Evolutionary conservation across 345 rosid genomes (phyloP), one percentile per base, ranked within the genome.

Genomic region (Populus ilicifolia): DNA sequence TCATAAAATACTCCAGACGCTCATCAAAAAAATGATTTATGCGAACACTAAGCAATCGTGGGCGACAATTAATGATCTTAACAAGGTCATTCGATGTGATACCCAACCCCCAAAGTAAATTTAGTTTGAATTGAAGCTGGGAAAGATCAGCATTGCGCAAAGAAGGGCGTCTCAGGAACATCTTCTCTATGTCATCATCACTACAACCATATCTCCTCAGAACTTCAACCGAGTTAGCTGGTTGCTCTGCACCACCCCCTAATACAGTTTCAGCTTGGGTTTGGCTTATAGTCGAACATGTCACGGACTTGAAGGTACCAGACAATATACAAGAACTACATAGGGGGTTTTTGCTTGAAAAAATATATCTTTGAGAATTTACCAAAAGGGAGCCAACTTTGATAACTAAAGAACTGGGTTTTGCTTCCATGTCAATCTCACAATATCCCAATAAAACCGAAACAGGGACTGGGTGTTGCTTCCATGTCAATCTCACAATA

Each of bases 41-140:
- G n/a, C 90, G 86, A 78, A 73, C 69, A 67, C 93, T 83, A 61
- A 94, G 89, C 76, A 94, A 88, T 52, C 92, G 86, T 1, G 98
- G 97, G 72, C 97, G 97, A 70, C 93, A 86, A 78, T 84, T 83
- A 48, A 92, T 75, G 43, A 94, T 90, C 87, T 89, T 92, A 54
- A 92, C 96, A 74, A 94, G 94, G 79, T 94, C 97, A 4, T 89
- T 44, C 0, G 91, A 79, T 3, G 82, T 77, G n/a, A 92, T 76
- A 10, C 98, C 98, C 61, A 94, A 29, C 67, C 79, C 75, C 41
- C 84, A 77, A 39, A 92, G 91, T 66, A 90, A 72, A 59, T 71
- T 71, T 68, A 94, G 87, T 72, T 92, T 92, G 62, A 84, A 84
- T 27, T 84, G 88, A n/a, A 94, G 91, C 18, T 61, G 84, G 44